A percentile compares a stretch with the other conserved stretches of the same genome.
phyloP scores from a whole-genome alignment of 2,329 filamentous ascomycete species.

The Simplicillium sp. region DNA sequence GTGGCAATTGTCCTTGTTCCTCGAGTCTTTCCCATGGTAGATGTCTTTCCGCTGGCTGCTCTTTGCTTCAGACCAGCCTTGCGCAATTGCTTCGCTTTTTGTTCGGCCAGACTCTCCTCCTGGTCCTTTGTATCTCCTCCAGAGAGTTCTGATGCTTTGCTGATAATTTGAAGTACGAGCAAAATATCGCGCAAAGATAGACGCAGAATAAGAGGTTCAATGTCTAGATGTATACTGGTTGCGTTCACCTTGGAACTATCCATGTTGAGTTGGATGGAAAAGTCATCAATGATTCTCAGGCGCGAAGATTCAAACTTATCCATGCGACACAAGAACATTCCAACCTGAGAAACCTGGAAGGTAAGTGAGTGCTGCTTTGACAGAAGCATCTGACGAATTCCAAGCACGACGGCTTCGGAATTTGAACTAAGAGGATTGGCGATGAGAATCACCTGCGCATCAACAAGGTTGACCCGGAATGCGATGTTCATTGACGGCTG shows the following conservation, averaged over 20 bases:
- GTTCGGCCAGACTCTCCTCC: conserved; percentile 31
- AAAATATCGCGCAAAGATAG: conserved; percentile 91
- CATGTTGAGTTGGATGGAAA: conserved; percentile 82
- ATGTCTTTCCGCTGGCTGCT: conserved; percentile 48
- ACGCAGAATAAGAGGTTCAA: conserved; percentile 85
- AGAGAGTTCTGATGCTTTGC: conserved; percentile 82
- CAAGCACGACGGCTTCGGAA: conserved; percentile 91
- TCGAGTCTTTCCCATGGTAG: conserved; percentile 37
- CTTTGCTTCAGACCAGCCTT: conserved; percentile 41
- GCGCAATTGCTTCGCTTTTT: conserved; percentile 46
- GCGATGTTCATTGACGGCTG: conserved; percentile 58
- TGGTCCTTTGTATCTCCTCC: conserved; percentile 43
- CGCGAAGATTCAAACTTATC: conserved; percentile 89
- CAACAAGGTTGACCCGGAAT: conserved; percentile 87
- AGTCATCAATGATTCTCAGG: conserved; percentile 90
- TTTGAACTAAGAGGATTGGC: conserved; percentile 84
- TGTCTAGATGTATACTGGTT: conserved; percentile 74
- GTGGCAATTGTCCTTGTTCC: conserved; percentile 24
- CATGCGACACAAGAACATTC: conserved; percentile 99
- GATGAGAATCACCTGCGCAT: conserved; percentile 92
- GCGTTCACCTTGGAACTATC: conserved; percentile 55
- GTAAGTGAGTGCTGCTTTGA: conserved; percentile 92
- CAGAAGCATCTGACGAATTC: conserved; percentile 85
- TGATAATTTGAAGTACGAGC: conserved; percentile 84
- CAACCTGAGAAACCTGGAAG: conserved; percentile 84